phyloP scores from a whole-genome alignment of 2,329 filamentous ascomycete species.

The Myriangium duriaei region DNA sequence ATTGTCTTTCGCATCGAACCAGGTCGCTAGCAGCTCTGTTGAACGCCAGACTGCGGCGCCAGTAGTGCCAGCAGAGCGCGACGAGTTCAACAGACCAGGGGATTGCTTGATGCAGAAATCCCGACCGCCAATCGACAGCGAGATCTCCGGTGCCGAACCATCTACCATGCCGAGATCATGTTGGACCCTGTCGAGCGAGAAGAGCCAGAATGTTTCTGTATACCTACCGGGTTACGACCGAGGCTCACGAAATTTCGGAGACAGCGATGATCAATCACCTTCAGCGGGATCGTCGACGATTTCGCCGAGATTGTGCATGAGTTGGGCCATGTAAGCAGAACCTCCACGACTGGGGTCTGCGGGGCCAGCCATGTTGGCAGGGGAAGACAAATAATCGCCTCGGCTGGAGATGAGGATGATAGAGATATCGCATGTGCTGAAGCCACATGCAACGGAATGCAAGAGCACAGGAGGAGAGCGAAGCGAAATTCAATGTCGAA shows the following conservation, averaged over 20 bases:
- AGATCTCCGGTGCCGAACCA: slow-evolving; percentile 48
- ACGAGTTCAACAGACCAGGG: slow-evolving; percentile 66
- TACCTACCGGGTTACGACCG: slow-evolving; percentile 12
- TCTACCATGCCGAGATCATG: slow-evolving; percentile 79
- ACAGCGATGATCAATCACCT: slow-evolving; percentile 10
- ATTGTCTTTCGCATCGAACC: slow-evolving; percentile 56
- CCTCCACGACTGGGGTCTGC: background rate
- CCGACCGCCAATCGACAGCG: slow-evolving; percentile 50
- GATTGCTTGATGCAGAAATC: slow-evolving; percentile 75
- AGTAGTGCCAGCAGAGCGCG: slow-evolving; percentile 59
- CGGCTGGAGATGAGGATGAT: background rate
- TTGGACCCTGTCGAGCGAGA: slow-evolving; percentile 61
- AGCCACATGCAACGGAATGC: background rate
- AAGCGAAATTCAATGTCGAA: background rate
- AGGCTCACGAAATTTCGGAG: slow-evolving; percentile 3
- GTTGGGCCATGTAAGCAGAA: background rate
- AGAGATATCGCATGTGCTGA: too few relatives aligned
- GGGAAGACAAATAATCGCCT: background rate
- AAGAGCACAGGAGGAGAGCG: background rate
- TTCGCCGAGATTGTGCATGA: slow-evolving; percentile 3
- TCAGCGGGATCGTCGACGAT: slow-evolving; percentile 11
- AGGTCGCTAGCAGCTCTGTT: slow-evolving; percentile 68
- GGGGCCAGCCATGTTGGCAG: background rate
- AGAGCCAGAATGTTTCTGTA: slow-evolving; percentile 77
- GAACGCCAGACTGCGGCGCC: slow-evolving; percentile 84